phyloP scores from a whole-genome alignment of 2,329 filamentous ascomycete species.

The Colletotrichum sp. region DNA sequence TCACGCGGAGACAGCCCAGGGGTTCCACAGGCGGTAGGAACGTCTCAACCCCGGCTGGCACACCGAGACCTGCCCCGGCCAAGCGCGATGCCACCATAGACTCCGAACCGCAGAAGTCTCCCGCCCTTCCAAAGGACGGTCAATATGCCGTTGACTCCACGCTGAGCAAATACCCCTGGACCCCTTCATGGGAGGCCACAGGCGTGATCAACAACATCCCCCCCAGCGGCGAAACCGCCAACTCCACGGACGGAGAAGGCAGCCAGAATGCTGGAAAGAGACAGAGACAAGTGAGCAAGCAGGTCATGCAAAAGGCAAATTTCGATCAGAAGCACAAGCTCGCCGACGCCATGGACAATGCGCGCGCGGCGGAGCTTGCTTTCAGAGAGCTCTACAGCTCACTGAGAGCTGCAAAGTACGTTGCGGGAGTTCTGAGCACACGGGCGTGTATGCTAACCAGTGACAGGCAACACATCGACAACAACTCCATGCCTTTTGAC shows the following conservation, averaged over 20 bases:
- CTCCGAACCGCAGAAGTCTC: slow-evolving; percentile 38
- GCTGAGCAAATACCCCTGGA: slow-evolving; percentile 59
- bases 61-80: slow-evolving; percentile 46
- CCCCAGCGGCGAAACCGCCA: slow-evolving; percentile 27
- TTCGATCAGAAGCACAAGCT: slow-evolving; percentile 68
- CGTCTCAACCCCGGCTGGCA: slow-evolving; percentile 63
- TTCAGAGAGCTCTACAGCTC: slow-evolving; percentile 83
- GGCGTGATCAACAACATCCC: slow-evolving; percentile 80
- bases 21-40: slow-evolving; percentile 66
- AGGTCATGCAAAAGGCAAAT: slow-evolving; percentile 62
- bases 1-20: slow-evolving; percentile 85
- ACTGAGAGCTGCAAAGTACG: slow-evolving; percentile 82
- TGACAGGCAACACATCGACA: slow-evolving; percentile 59
- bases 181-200: slow-evolving; percentile 75
- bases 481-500: slow-evolving; percentile 67
- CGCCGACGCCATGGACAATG: slow-evolving; percentile 77
- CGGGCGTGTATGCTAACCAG: slow-evolving; percentile 2
- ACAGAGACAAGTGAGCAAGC: slow-evolving; percentile 52
- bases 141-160: slow-evolving; percentile 50
- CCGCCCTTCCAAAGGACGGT: slow-evolving; percentile 46
- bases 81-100: slow-evolving; percentile 32
- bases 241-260: slow-evolving; percentile 27
- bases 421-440: slow-evolving; percentile 8
- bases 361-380: slow-evolving; percentile 82
- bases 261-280: slow-evolving; percentile 40